Percentiles rank a stretch among this genome's conserved stretches.
These are phyloP conservation scores for Lachnellula occidentalis DNA, from an alignment of 2,329 filamentous ascomycete species.

Conservation along the genomic window DNA sequence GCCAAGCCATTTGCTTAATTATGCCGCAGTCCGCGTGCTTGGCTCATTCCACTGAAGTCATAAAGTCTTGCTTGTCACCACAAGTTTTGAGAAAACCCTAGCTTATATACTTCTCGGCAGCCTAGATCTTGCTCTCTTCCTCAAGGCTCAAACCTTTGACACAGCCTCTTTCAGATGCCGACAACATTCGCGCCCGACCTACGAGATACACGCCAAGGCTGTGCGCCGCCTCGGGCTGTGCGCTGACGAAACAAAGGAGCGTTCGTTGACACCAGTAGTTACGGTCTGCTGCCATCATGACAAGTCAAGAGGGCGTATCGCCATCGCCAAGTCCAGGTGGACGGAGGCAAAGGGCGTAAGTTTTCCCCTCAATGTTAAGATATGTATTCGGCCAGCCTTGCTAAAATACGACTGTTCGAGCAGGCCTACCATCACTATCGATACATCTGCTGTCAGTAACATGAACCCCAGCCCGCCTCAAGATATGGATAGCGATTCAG, in stretches of 20 bases:
- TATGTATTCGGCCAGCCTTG: constrained; percentile 11
- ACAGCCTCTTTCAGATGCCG: constrained; percentile 25
- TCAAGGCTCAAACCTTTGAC: constrained; percentile 3
- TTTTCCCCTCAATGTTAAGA: constrained; percentile 7
- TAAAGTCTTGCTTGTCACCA: constrained; percentile 5
- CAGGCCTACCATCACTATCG: constrained; percentile 50
- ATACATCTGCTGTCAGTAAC: constrained; percentile 47
- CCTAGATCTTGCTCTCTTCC: constrained; percentile 6
- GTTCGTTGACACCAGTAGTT: constrained; percentile 10
- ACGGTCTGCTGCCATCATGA: constrained; percentile 18
- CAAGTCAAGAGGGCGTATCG: constrained; percentile 12
- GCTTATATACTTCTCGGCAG: constrained; percentile 20
- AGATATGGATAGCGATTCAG: constrained; percentile 30
- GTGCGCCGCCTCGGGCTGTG: constrained; percentile 24
- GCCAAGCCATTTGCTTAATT: constrained; percentile 9
- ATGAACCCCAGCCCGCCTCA: constrained; percentile 21
- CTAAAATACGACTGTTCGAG: constrained; percentile 13
- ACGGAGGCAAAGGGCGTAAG: constrained; percentile 32
- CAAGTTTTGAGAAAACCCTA: constrained; percentile 5
- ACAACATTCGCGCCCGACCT: constrained; percentile 12
- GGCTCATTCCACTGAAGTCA: constrained; percentile 6
- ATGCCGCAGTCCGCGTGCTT: constrained; percentile 11
- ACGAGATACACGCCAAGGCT: constrained; percentile 22
- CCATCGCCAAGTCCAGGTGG: constrained; percentile 23
- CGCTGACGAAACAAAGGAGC: constrained; percentile 16